phyloP scores from a whole-genome alignment of 2,329 filamentous ascomycete species.

The Stagonosporopsis tanaceti region DNA sequence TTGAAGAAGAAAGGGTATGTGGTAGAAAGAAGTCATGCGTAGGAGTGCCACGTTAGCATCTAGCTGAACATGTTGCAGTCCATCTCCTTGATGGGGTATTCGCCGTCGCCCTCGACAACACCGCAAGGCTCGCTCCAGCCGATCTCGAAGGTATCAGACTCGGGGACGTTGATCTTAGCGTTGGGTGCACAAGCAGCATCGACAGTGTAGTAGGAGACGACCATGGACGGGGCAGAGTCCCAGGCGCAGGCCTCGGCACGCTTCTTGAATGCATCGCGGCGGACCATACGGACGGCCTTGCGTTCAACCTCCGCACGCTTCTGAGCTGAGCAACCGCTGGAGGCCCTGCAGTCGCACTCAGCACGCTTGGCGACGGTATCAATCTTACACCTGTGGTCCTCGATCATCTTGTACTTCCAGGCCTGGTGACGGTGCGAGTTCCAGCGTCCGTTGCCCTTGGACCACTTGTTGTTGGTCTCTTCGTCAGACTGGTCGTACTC shows the following conservation, averaged over 20 bases:
- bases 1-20: conserved; percentile 11
- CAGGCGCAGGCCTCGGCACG: conserved; percentile 47
- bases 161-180: conserved; percentile 32
- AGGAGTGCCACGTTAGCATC: conserved; percentile 2
- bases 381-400: conserved; percentile 43
- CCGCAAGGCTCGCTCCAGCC: conserved; percentile 49
- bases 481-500: conserved; percentile 8
- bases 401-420: conserved; percentile 34
- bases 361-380: conserved; percentile 26
- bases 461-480: conserved; percentile 11
- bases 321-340: conserved; percentile 24
- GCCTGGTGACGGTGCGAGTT: conserved; percentile 15
- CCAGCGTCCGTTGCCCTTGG: conserved; percentile 6
- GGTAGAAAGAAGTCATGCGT: conserved; percentile 5
- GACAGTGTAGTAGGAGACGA: conserved; percentile 51
- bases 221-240: conserved; percentile 52
- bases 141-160: conserved; percentile 49
- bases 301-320: conserved; percentile 41
- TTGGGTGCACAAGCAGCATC: conserved; percentile 50
- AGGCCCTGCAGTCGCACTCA: conserved; percentile 35
- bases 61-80: conserved; percentile 39
- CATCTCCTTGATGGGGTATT: conserved; percentile 54
- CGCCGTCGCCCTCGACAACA: conserved; percentile 54
- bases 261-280: conserved; percentile 40
- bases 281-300: conserved; percentile 43